Percentiles rank a stretch among this genome's conserved stretches.
Conservation (phyloP, 2,329 filamentous ascomycete genomes). For the Tolypocladium nubicola region DNA sequence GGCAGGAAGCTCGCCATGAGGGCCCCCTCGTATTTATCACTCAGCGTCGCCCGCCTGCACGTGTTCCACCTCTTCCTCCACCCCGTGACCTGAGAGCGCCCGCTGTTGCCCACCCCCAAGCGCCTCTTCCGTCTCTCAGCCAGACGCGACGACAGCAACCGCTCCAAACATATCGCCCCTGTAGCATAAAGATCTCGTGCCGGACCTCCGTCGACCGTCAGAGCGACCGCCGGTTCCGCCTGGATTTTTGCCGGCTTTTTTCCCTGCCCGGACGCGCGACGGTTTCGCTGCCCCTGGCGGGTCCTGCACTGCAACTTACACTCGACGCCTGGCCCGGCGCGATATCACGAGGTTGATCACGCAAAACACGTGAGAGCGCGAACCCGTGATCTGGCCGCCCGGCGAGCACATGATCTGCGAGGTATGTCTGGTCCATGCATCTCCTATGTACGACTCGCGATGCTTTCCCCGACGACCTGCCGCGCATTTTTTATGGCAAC, state of each 20-base stretch:
- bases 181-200: slow-evolving; percentile 17
- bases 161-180: slow-evolving; percentile 5
- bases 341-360: slow-evolving; percentile 39
- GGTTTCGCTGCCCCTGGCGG: slow-evolving; percentile 5
- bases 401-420: slow-evolving; percentile 32
- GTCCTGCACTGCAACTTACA: slow-evolving; percentile 18
- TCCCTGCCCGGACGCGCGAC: slow-evolving; percentile 9
- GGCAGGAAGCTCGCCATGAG: slow-evolving; percentile 1
- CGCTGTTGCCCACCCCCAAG: background rate
- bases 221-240: slow-evolving; percentile 4
- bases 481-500: background rate
- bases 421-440: slow-evolving; percentile 26
- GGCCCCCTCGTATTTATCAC: slow-evolving; percentile 3
- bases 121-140: background rate
- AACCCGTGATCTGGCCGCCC: slow-evolving; percentile 31
- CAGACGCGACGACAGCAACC: slow-evolving; percentile 1
- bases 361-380: slow-evolving; percentile 32
- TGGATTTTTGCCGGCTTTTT: slow-evolving; percentile 3
- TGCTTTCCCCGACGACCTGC: background rate
- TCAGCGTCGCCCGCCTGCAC: slow-evolving; percentile 6
- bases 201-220: slow-evolving; percentile 3
- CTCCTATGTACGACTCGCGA: slow-evolving; percentile 8
- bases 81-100: slow-evolving; percentile 8
- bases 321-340: slow-evolving; percentile 17
- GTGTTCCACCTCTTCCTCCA: slow-evolving; percentile 8